Conservation (phyloP, 371 early-diverging fungal genomes). For the Saksenaea oblongispora region DNA sequence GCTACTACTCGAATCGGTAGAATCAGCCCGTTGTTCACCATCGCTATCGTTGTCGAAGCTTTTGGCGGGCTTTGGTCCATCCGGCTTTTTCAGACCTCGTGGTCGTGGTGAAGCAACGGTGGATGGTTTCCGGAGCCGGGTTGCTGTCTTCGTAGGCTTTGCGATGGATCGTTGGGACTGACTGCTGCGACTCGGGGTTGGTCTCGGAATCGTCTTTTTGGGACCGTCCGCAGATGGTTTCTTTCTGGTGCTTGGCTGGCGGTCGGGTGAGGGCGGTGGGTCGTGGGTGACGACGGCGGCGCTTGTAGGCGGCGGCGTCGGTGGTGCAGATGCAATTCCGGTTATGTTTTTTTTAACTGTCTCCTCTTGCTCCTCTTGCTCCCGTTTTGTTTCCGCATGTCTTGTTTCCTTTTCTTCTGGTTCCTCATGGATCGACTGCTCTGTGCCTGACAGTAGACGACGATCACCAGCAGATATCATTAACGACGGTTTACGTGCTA, state of each 20-base stretch:
- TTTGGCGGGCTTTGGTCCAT: neutral
- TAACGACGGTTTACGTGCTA: neutral
- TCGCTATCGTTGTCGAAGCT: neutral
- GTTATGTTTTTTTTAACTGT: neutral
- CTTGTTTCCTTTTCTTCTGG: neutral
- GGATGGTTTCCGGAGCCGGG: constrained; percentile 18
- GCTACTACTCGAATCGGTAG: neutral
- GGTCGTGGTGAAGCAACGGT: constrained; percentile 2
- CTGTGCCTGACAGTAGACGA: neutral
- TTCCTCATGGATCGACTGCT: neutral
- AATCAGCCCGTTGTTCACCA: neutral
- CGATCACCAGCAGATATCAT: neutral
- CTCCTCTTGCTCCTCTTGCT: neutral
- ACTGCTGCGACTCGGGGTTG: neutral
- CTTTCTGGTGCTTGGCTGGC: neutral
- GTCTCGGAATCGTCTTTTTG: neutral
- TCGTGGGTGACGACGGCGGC: neutral
- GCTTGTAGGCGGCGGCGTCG: neutral
- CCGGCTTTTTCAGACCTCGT: neutral
- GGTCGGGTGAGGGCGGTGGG: neutral
- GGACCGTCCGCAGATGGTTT: neutral
- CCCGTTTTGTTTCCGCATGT: neutral
- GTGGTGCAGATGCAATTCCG: constrained; percentile 6
- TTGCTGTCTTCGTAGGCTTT: neutral
- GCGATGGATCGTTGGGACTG: neutral